These are phyloP conservation scores for Solanum phureja DNA, from an alignment of 257 asterid species.

Conservation along the genomic window DNA sequence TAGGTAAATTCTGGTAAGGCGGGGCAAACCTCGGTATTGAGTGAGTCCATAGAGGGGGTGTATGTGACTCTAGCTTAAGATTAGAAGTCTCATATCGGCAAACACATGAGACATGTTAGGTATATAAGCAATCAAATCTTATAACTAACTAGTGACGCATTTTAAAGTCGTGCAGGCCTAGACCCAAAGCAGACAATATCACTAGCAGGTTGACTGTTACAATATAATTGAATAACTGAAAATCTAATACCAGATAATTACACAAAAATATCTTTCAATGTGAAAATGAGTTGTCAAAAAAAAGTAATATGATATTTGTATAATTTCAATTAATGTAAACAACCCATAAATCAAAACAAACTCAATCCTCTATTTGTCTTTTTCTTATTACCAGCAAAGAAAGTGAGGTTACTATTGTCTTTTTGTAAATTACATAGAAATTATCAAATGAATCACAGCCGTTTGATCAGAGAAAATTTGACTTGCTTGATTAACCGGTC, in stretches of 20 bases:
- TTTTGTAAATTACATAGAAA: not conserved
- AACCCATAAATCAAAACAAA: not conserved
- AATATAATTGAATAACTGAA: not conserved
- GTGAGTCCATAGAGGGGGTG: too few species aligned
- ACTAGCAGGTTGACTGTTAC: too few species aligned
- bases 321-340: not conserved
- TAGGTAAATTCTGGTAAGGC: too few species aligned
- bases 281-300: not conserved
- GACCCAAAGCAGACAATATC: too few species aligned
- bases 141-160: too few species aligned
- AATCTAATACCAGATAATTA: not conserved
- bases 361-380: not conserved
- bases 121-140: too few species aligned
- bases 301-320: not conserved
- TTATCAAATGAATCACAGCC: not conserved
- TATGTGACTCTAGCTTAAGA: too few species aligned
- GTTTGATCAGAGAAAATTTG: conserved; percentile 10
- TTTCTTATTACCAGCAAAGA: not conserved
- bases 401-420: not conserved
- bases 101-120: too few species aligned
- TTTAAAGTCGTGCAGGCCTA: too few species aligned
- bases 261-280: not conserved
- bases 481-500: conserved; percentile 30
- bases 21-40: too few species aligned
- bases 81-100: too few species aligned